These are phyloP conservation scores for Trypanosoma scelopori DNA, from an alignment of 208 protist species.

Conservation along the genomic window DNA sequence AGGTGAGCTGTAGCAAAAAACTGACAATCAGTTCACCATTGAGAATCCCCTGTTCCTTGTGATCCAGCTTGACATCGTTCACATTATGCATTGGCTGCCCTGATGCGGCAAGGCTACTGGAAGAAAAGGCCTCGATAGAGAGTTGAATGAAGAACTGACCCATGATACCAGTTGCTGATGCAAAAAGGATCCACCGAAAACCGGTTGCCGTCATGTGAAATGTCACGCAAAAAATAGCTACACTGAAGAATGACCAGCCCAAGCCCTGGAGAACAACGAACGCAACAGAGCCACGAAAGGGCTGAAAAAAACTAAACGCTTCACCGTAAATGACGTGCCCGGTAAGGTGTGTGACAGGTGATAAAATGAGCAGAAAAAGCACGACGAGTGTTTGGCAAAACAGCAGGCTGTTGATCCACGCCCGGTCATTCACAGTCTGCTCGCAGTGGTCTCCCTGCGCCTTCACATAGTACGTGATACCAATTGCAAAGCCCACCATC, in stretches of 20 bases:
- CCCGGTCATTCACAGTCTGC: neutral
- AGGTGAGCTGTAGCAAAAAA: slow-evolving; percentile 48
- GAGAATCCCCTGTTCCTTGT: slow-evolving; percentile 34
- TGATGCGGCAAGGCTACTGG: neutral
- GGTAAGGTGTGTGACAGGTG: slow-evolving; percentile 40
- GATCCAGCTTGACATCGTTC: neutral
- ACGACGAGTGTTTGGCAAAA: slow-evolving; percentile 29
- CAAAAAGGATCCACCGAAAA: slow-evolving; percentile 23
- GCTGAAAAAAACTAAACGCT: slow-evolving; percentile 39
- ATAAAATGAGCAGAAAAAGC: slow-evolving; percentile 23
- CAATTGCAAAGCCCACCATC: slow-evolving; percentile 22
- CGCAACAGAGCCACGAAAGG: slow-evolving; percentile 25
- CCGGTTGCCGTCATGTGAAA: slow-evolving; percentile 50
- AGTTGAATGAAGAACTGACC: slow-evolving; percentile 23
- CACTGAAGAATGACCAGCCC: slow-evolving; percentile 55
- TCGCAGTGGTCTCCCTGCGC: neutral
- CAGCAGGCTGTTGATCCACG: slow-evolving; percentile 18
- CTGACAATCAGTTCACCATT: slow-evolving; percentile 65
- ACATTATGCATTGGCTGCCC: neutral
- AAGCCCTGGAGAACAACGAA: slow-evolving; percentile 61
- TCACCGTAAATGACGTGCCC: slow-evolving; percentile 53
- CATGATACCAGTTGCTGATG: slow-evolving; percentile 8
- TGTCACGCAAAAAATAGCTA: slow-evolving; percentile 35
- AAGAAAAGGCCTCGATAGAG: slow-evolving; percentile 17
- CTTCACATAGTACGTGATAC: slow-evolving; percentile 18